A percentile compares a stretch with the other conserved stretches of the same genome.
These are phyloP conservation scores for Amanita brunnescens DNA, from an alignment of 768 basidiomycete genomes.

Conservation along the genomic window DNA sequence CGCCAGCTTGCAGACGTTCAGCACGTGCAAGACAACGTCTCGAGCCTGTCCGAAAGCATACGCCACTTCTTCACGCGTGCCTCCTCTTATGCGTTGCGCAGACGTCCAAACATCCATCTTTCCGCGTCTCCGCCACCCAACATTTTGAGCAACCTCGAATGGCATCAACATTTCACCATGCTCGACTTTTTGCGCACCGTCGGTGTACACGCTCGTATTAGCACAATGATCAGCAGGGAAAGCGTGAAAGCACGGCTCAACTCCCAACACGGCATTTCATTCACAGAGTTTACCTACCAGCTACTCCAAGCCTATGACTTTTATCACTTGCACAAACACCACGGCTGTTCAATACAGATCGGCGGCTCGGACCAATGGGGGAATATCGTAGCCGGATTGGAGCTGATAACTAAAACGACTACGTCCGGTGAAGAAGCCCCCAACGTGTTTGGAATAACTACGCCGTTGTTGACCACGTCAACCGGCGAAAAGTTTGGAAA, in stretches of 20 bases:
- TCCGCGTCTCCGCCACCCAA: slow-evolving; percentile 15
- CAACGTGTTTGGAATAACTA: slow-evolving; percentile 75
- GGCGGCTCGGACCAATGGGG: slow-evolving; percentile 99
- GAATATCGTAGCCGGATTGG: slow-evolving; percentile 90
- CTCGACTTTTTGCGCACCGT: slow-evolving; percentile 79
- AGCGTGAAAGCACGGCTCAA: slow-evolving; percentile 79
- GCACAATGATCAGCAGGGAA: slow-evolving; percentile 84
- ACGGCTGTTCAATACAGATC: slow-evolving; percentile 76
- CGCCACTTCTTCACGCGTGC: slow-evolving; percentile 68
- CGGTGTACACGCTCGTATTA: slow-evolving; percentile 75
- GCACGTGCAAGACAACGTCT: slow-evolving; percentile 59
- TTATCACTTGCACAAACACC: slow-evolving; percentile 55
- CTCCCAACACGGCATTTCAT: slow-evolving; percentile 86
- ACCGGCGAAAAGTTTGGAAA: slow-evolving; percentile 96
- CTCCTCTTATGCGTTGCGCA: slow-evolving; percentile 43
- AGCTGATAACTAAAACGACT: slow-evolving; percentile 54
- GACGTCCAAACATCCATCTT: slow-evolving; percentile 11
- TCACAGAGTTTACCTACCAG: slow-evolving; percentile 97
- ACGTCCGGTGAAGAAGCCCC: slow-evolving; percentile 15
- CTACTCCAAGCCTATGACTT: slow-evolving; percentile 97
- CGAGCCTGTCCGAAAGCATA: slow-evolving; percentile 53
- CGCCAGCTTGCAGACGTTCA: slow-evolving; percentile 56
- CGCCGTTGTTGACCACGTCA: slow-evolving; percentile 86
- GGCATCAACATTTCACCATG: slow-evolving; percentile 67
- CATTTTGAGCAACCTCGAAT: slow-evolving; percentile 50